phyloP scores from a whole-genome alignment of 2,329 filamentous ascomycete species.

The Aspergillus sp. region DNA sequence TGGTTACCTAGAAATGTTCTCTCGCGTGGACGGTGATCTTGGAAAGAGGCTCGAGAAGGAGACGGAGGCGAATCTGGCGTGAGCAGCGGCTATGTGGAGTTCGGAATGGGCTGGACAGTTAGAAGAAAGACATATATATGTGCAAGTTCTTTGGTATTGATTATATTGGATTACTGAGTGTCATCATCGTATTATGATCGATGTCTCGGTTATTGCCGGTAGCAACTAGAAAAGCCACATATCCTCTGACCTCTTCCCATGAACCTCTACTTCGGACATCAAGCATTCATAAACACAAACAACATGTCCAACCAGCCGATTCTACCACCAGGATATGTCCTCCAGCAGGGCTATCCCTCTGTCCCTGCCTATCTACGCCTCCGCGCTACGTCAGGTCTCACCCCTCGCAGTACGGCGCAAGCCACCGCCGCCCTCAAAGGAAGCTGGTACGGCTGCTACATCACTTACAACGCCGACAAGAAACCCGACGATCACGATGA shows the following conservation, averaged over 20 bases:
- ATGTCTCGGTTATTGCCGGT: too few relatives aligned
- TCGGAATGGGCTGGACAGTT: too few relatives aligned
- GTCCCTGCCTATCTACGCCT: slow-evolving; percentile 39
- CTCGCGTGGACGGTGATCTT: slow-evolving; percentile 1
- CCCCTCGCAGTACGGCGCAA: slow-evolving; percentile 37
- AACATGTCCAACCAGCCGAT: neutral
- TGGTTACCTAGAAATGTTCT: slow-evolving; percentile 2
- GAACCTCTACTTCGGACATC: too few relatives aligned
- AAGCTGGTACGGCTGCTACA: slow-evolving; percentile 46
- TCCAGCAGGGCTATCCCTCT: slow-evolving; percentile 35
- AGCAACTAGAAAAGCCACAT: too few relatives aligned
- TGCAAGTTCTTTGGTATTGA: too few relatives aligned
- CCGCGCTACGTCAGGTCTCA: slow-evolving; percentile 35
- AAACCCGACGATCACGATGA: neutral
- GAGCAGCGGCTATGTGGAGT: neutral
- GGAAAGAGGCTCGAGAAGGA: slow-evolving; percentile 2
- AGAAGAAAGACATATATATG: too few relatives aligned
- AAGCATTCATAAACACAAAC: neutral
- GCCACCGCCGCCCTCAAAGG: slow-evolving; percentile 34
- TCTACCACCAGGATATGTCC: slow-evolving; percentile 35
- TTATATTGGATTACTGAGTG: too few relatives aligned
- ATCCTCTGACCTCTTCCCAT: too few relatives aligned
- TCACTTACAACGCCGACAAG: slow-evolving; percentile 23
- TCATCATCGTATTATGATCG: too few relatives aligned
- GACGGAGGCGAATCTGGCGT: slow-evolving; percentile 2